These are phyloP conservation scores for Zygoascus hellenicus DNA, from an alignment of 1,139 yeast species.

Conservation along the genomic window DNA sequence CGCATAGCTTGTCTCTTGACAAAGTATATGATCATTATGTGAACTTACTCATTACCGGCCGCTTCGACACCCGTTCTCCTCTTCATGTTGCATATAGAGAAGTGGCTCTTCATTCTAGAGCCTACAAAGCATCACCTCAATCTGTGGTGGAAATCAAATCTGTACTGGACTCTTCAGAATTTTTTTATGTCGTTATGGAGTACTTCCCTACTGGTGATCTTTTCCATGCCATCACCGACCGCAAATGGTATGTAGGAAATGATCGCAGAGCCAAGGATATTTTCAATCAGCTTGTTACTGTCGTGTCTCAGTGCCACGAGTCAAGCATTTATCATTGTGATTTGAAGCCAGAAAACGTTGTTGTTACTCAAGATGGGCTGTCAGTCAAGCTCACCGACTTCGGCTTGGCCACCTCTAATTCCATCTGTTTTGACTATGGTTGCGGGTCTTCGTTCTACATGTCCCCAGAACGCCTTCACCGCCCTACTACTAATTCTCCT, in stretches of 20 bases:
- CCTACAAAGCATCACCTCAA: conserved; percentile 57
- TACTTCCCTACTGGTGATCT: conserved; percentile 78
- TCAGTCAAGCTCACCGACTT: conserved; percentile 71
- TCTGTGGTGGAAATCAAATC: conserved; percentile 70
- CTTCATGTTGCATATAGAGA: conserved; percentile 44
- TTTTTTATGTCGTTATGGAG: conserved; percentile 71
- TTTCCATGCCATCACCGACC: conserved; percentile 71
- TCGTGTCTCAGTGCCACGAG: conserved; percentile 61
- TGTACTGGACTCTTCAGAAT: conserved; percentile 41
- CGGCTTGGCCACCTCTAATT: conserved; percentile 67
- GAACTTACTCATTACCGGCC: neutral
- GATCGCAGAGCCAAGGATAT: conserved; percentile 60
- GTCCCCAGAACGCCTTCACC: conserved; percentile 75
- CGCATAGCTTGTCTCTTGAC: conserved; percentile 4
- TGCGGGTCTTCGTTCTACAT: conserved; percentile 86
- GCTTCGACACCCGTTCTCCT: conserved; percentile 5
- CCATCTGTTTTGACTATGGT: conserved; percentile 61
- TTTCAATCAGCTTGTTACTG: conserved; percentile 70
- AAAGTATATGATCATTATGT: conserved; percentile 3
- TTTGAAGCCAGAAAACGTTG: conserved; percentile 82
- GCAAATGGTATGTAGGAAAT: conserved; percentile 47
- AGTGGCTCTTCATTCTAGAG: conserved; percentile 64
- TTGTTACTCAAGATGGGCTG: conserved; percentile 58
- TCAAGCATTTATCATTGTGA: conserved; percentile 78
- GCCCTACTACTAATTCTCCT: conserved; percentile 1